phyloP scores from a whole-genome alignment of 495 filamentous ascomycete genomes.

The Jackrogersella multiformis region DNA sequence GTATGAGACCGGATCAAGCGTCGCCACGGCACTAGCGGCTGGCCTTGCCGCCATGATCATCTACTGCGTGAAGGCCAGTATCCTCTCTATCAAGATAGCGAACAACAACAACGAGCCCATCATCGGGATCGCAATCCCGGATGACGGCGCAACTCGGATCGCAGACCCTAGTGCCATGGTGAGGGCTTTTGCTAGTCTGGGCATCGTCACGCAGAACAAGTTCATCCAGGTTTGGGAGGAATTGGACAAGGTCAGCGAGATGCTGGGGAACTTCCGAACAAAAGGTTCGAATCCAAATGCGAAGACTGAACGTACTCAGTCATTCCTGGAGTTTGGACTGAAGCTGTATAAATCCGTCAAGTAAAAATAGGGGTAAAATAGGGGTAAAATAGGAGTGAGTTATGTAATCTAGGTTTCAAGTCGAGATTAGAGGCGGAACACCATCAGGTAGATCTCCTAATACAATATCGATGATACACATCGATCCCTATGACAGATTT shows the following conservation, averaged over 20 bases:
- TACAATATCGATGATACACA: too few species aligned
- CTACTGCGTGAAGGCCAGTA: constrained; percentile 3
- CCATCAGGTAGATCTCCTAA: too few species aligned
- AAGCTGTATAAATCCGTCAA: neutral
- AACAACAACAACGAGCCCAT: neutral
- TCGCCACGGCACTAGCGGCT: neutral
- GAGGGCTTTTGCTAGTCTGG: neutral
- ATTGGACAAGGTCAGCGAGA: neutral
- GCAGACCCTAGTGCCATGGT: neutral
- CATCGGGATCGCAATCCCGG: neutral
- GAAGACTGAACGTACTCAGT: neutral
- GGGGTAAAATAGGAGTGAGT: neutral
- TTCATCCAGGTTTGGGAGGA: constrained; percentile 3
- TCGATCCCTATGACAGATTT: too few species aligned
- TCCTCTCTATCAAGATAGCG: neutral
- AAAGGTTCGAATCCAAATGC: neutral
- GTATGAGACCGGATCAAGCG: constrained; percentile 2
- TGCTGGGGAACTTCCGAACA: neutral
- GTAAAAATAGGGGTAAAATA: neutral
- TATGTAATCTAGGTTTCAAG: too few species aligned
- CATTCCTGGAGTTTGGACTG: neutral
- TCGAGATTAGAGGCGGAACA: too few species aligned
- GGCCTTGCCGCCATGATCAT: constrained; percentile 2
- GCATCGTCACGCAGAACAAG: neutral
- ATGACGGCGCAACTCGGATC: neutral